Base-by-base conservation (phyloP, 2,329 filamentous ascomycete genomes). In the Pleurostoma richardsiae region DNA sequence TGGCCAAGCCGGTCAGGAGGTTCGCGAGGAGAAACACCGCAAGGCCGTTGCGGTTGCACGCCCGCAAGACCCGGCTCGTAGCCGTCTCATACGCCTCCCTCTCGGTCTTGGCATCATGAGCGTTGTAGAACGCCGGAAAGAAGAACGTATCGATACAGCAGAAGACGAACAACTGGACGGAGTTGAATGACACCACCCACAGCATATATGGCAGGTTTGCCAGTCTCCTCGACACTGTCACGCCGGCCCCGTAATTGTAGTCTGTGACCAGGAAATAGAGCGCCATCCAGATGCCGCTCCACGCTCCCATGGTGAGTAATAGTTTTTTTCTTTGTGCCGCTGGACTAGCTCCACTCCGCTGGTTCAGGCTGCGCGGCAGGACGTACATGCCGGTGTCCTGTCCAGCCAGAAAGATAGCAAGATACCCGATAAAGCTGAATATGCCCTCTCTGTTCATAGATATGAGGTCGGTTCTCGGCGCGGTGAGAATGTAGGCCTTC, bases 371-470 rank as follows among this genome's bases (percentile, higher is more conserved):
- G 49, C 82, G 65, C 3, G 89, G 88, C 36, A 97, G 79, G 49
- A 94, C 79, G 51, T 85, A 80, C 67, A 91, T 83, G 43, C 94
- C 94, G 19, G 85, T 80, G 39, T 88, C 86, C 61, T 95, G 90
- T 4, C 94, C 94, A 1, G 88, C 83, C 38, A 99, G 80, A 66
- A 96, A 99, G 49, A 99, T 96, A 41, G 92, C 87, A 41, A 99
- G 78, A 62, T 99, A 99, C 4, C 94, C 94, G 43, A 88, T 69
- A 65, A 97, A 96, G 45, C 90, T 96, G 65, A 92, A 96, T n/a
- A 99, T 77, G 0, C 94, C 94, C 65, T 99, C 94, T 29, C 92
- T 80, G 62, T 99, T 99, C 74, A 90, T 88, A 2, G 89, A 92
- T 5, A 99, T 65, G 10, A 96, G 71, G 57, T 90, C 81, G 0